Evolutionary conservation across 2,329 filamentous ascomycete genomes (phyloP).

Genomic region (Xylariaceae sp.): DNA sequence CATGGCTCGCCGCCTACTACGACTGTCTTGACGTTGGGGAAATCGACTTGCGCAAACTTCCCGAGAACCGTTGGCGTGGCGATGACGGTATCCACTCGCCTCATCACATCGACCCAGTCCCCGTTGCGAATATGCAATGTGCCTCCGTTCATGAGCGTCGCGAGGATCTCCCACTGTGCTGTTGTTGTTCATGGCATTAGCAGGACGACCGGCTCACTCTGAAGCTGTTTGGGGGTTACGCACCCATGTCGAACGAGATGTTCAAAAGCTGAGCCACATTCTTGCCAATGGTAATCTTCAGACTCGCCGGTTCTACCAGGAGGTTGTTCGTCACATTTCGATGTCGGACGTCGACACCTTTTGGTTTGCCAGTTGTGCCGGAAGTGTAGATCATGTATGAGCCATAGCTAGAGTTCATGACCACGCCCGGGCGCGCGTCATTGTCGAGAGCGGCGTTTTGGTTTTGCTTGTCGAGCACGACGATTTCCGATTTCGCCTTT

Average conservation of each 20-base stretch:
- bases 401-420: slow-evolving; percentile 21
- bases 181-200: slow-evolving; percentile 1
- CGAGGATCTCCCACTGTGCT: slow-evolving; percentile 58
- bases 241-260: slow-evolving; percentile 58
- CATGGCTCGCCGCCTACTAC: slow-evolving; percentile 51
- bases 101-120: slow-evolving; percentile 43
- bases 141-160: slow-evolving; percentile 51
- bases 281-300: slow-evolving; percentile 45
- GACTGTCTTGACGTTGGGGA: slow-evolving; percentile 46
- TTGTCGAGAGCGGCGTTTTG: slow-evolving; percentile 5
- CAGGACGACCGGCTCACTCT: slow-evolving; percentile 2
- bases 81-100: slow-evolving; percentile 47
- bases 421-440: slow-evolving; percentile 13
- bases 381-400: slow-evolving; percentile 43
- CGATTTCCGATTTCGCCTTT: slow-evolving; percentile 29
- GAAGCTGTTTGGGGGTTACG: slow-evolving; percentile 23
- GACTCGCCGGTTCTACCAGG: slow-evolving; percentile 45
- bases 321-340: slow-evolving; percentile 45
- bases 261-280: slow-evolving; percentile 52
- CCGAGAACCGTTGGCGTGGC: slow-evolving; percentile 51
- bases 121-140: slow-evolving; percentile 48
- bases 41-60: slow-evolving; percentile 42
- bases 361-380: slow-evolving; percentile 52
- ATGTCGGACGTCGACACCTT: slow-evolving; percentile 54
- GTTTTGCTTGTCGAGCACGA: slow-evolving; percentile 14